phyloP scores from a whole-genome alignment of 2,329 filamentous ascomycete genomes.

The Xenoacremonium recifei region DNA sequence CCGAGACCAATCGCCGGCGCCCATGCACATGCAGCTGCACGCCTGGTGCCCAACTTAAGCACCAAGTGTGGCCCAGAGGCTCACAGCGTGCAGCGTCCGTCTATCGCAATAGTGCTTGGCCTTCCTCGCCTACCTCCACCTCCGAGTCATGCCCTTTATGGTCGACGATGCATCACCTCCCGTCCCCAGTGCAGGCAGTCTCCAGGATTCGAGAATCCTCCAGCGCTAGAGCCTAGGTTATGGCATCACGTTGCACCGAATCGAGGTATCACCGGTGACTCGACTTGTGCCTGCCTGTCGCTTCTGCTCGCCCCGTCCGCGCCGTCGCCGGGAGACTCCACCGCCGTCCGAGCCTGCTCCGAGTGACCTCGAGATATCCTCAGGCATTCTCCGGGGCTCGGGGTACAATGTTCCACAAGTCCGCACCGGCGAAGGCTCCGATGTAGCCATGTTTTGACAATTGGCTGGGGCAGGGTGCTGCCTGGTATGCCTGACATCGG shows the following conservation, averaged over 20 bases:
- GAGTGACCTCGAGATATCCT: constrained; percentile 1
- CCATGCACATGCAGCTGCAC: constrained; percentile 18
- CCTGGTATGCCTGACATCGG: too few relatives aligned
- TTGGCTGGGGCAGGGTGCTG: too few relatives aligned
- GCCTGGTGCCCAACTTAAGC: constrained; percentile 21
- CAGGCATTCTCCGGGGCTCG: constrained; percentile 8
- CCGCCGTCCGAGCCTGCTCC: background rate
- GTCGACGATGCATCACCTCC: constrained; percentile 6
- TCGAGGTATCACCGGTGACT: background rate
- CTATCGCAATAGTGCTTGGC: background rate
- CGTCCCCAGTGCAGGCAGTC: constrained; percentile 1
- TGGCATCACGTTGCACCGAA: background rate
- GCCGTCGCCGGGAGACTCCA: constrained; percentile 1
- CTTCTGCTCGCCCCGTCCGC: background rate
- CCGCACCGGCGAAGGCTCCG: too few relatives aligned
- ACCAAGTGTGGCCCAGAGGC: constrained; percentile 8
- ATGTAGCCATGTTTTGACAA: too few relatives aligned
- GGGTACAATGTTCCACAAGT: constrained; percentile 1
- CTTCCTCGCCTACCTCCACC: background rate
- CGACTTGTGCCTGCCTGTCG: background rate
- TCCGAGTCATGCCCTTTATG: constrained; percentile 11
- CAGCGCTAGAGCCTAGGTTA: background rate
- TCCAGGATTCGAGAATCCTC: constrained; percentile 1
- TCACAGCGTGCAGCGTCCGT: background rate
- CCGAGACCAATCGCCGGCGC: constrained; percentile 13